Conservation (phyloP, 495 filamentous ascomycete species). For the Penicillium lagena region DNA sequence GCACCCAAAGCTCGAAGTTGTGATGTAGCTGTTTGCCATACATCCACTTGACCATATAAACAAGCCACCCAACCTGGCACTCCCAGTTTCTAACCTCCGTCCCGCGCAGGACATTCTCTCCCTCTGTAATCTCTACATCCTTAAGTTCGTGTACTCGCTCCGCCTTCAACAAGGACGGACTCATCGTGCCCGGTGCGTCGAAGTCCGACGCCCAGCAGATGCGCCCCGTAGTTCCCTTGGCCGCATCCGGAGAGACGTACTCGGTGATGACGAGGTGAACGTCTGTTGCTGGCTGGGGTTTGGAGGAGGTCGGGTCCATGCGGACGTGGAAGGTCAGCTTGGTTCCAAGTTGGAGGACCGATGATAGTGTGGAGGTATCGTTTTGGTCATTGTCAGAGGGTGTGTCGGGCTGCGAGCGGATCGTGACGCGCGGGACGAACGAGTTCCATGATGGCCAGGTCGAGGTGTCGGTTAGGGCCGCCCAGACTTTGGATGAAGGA, state of each 20-base stretch:
- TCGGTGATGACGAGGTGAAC: constrained; percentile 21
- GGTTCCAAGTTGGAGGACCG: constrained; percentile 28
- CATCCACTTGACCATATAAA: constrained; percentile 34
- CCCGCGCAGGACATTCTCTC: constrained; percentile 5
- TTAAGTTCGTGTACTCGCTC: constrained; percentile 37
- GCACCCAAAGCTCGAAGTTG: constrained; percentile 35
- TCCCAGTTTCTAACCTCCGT: constrained; percentile 42
- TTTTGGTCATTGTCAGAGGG: neutral
- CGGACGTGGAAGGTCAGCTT: constrained; percentile 36
- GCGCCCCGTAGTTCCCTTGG: constrained; percentile 14
- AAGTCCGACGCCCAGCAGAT: constrained; percentile 31
- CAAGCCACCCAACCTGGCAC: constrained; percentile 30
- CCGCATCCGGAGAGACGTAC: constrained; percentile 18
- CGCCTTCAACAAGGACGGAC: constrained; percentile 22
- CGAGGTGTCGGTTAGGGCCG: constrained; percentile 30
- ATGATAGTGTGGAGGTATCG: constrained; percentile 9
- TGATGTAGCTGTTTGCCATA: constrained; percentile 23
- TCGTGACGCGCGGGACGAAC: constrained; percentile 35
- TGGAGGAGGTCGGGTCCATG: constrained; percentile 29
- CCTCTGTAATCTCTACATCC: constrained; percentile 16
- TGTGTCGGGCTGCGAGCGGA: constrained; percentile 25
- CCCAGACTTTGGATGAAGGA: constrained; percentile 27
- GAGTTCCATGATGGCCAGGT: constrained; percentile 39
- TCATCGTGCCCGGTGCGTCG: constrained; percentile 18
- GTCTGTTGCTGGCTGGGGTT: constrained; percentile 21